A percentile compares a stretch with the other conserved stretches of the same genome.
Conservation (phyloP, 2,329 filamentous ascomycete species). For the Hypoxylon rubiginosum region DNA sequence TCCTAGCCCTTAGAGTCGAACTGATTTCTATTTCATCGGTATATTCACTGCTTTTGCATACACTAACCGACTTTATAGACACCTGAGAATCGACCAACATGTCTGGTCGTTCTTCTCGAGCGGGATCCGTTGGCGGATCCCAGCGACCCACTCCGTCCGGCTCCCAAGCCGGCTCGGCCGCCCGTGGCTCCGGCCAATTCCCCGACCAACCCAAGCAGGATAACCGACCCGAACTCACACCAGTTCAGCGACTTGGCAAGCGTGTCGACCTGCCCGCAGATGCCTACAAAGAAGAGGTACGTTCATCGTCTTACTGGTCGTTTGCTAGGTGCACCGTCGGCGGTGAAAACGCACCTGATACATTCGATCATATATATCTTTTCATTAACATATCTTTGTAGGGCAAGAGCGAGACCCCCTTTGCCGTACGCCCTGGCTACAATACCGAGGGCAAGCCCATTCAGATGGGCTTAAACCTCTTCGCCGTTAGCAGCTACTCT, state of each 20-base stretch:
- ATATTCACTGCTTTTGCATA: not conserved
- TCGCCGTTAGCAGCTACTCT: conserved; percentile 73
- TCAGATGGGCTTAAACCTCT: conserved; percentile 78
- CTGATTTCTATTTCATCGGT: not conserved
- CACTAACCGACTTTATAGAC: conserved; percentile 8
- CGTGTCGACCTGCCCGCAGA: conserved; percentile 71
- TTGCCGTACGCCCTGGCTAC: conserved; percentile 65
- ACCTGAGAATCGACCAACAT: conserved; percentile 14
- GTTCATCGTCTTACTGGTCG: conserved; percentile 25
- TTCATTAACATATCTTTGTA: conserved; percentile 41
- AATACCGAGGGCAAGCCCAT: conserved; percentile 69
- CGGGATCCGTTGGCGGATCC: not conserved
- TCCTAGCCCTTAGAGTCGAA: not conserved
- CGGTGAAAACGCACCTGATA: not conserved
- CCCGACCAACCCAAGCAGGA: no score
- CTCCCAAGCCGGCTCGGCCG: conserved; percentile 33
- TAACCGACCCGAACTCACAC: conserved; percentile 47
- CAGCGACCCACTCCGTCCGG: not conserved
- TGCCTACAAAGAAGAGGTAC: conserved; percentile 61
- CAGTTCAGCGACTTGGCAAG: conserved; percentile 55
- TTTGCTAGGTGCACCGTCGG: not conserved
- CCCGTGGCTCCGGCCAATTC: conserved; percentile 17
- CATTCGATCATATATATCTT: not conserved
- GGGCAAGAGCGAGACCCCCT: conserved; percentile 50
- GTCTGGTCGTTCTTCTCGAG: conserved; percentile 26